Evolutionary conservation across 192 early-diverging fungal species (phyloP), one percentile per base, ranked within the genome.

Genomic region (Dissophora globulifera): DNA sequence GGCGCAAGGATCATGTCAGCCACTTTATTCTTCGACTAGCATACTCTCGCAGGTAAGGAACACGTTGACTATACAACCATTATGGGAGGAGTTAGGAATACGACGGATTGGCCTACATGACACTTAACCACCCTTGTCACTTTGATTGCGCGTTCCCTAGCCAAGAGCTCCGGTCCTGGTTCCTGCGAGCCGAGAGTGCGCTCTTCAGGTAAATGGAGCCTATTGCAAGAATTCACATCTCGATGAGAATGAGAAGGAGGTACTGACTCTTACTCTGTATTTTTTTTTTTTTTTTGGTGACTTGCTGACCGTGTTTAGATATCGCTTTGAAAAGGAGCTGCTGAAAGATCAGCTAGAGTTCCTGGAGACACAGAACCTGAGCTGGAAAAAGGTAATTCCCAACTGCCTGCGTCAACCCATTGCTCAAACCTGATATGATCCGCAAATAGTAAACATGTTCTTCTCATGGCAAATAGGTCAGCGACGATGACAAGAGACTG

Each of bases 11-110:
- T 83, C 87, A 92, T 40, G 78, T 95, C 25, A 90, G 88, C 56
- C 93, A 95, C 66, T 93, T 91, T 78, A 90, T 95, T 20, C 66
- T 95, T 29, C 88, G 92, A 41, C 75, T 95, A 41, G 93, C 93
- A 0, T 94, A 89, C 50, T 83, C 82, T 53, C 55, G 84, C 55
- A 85, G 70, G 82, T 86, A 74, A 71, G 50, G 35, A 38, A 13
- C 35, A 13, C 6, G 35, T 38, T 38, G 35, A 38, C 13, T 38
- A 38, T 38, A 9, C n/a, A n/a, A n/a, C n/a, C n/a, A n/a, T n/a
- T n/a, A n/a, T n/a, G n/a, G n/a, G n/a, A n/a, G n/a, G n/a, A n/a
- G n/a, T n/a, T n/a, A n/a, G n/a, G n/a, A n/a, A n/a, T n/a, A n/a
- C n/a, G n/a, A n/a, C n/a, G n/a, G n/a, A n/a, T n/a, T n/a, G n/a